phyloP scores from a whole-genome alignment of 179 eudicot species.

The Drosera spatulata region DNA sequence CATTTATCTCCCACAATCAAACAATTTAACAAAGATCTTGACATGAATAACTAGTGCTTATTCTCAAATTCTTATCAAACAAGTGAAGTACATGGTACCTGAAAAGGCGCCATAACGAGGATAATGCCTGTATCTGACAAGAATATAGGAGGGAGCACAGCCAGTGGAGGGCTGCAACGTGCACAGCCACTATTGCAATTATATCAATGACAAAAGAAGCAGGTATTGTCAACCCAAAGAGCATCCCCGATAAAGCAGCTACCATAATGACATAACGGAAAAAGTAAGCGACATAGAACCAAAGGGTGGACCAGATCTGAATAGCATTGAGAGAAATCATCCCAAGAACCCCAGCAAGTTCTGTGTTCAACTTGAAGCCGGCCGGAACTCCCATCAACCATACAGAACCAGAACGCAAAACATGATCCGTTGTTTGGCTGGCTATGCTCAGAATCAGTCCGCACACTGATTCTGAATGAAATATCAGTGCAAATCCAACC shows the following conservation, averaged over 20 bases:
- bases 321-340: slow-evolving; percentile 71
- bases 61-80: no score
- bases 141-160: slow-evolving; percentile 66
- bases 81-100: slow-evolving; percentile 29
- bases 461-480: slow-evolving; percentile 33
- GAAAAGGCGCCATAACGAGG: slow-evolving; percentile 96
- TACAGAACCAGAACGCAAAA: slow-evolving; percentile 86
- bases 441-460: slow-evolving; percentile 37
- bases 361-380: slow-evolving; percentile 93
- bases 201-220: slow-evolving; percentile 67
- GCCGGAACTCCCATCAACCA: slow-evolving; percentile 99
- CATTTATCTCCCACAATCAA: not conserved
- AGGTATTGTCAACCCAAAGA: slow-evolving; percentile 65
- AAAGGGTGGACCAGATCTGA: slow-evolving; percentile 91
- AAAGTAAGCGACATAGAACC: slow-evolving; percentile 43
- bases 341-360: slow-evolving; percentile 86
- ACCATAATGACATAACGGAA: slow-evolving; percentile 39
- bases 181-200: slow-evolving; percentile 49
- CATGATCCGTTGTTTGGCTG: slow-evolving; percentile 46
- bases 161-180: slow-evolving; percentile 58
- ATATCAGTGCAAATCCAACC: slow-evolving; percentile 45
- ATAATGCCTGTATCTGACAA: slow-evolving; percentile 63
- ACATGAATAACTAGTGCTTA: no score
- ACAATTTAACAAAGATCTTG: not conserved
- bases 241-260: slow-evolving; percentile 54